These are phyloP conservation scores for Chlamydomonas applanata DNA, from an alignment of 139 green algal genomes.

Conservation along the genomic window DNA sequence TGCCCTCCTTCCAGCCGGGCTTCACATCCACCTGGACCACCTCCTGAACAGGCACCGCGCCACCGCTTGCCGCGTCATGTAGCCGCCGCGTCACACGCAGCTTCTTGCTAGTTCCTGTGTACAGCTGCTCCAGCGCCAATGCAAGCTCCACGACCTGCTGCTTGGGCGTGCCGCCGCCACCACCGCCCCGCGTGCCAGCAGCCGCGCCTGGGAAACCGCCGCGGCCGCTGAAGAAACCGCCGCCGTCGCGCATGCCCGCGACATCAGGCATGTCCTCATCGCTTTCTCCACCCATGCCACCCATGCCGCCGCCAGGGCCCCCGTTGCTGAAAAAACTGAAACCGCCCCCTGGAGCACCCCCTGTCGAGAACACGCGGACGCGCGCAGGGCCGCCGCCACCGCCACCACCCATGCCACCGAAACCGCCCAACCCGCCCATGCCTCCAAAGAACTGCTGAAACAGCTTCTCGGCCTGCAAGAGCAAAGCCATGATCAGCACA, in stretches of 20 bases:
- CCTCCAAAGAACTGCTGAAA: conserved; percentile 20
- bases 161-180: neutral
- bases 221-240: neutral
- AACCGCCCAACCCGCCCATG: conserved; percentile 23
- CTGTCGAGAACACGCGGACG: conserved; percentile 14
- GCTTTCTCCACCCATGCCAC: conserved; percentile 18
- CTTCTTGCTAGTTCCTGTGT: conserved; percentile 57
- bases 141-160: conserved; percentile 31
- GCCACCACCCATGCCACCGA: conserved; percentile 15
- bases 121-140: conserved; percentile 62
- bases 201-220: neutral
- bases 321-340: conserved; percentile 11
- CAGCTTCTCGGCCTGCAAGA: conserved; percentile 21
- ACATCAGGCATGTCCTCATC: conserved; percentile 2
- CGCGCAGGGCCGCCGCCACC: neutral
- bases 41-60: conserved; percentile 48
- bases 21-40: conserved; percentile 60
- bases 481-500: neutral
- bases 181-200: too few relatives aligned
- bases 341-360: neutral
- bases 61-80: conserved; percentile 46
- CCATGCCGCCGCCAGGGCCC: conserved; percentile 21
- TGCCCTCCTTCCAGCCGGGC: conserved; percentile 71
- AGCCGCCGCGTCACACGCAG: conserved; percentile 59
- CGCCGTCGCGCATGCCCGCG: too few relatives aligned